Evolutionary conservation across 1,139 yeast genomes (phyloP), one percentile per base, ranked within the genome.

Genomic region (Geotrichum klebahnii): DNA sequence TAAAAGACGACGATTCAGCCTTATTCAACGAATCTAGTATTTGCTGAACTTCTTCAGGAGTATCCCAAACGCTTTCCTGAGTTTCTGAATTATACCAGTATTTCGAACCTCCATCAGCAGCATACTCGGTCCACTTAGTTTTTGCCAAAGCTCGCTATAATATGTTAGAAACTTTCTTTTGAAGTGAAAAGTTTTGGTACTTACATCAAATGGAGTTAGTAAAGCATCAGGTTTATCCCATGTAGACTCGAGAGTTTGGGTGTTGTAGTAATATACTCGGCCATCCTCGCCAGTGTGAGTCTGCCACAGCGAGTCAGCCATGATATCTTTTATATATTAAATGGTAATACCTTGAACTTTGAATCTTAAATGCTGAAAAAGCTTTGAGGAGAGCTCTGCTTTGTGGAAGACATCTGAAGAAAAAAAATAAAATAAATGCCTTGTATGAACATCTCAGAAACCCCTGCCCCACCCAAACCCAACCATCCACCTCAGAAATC

Each of bases 181-280:
- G 10, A 22, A 34, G n/a, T 48, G 35, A 24, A 22, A 20, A 12
- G 5, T 6, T 1, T 19, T 26, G 9, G 6, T 16, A 38, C 52
- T 33, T 38, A 48, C 52, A 16, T 52, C 54, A 17, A 52, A 43
- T 12, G 57, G 61, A 3, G 74, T 67, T 53, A 61, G 65, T 32
- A 76, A 62, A 46, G 70, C 81, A 26, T 71, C 79, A 0, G 97
- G 97, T 56, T 81, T 78, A 6, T 84, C 86, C 96, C 97, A 89
- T 44, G 82, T 79, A 0, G 96, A 82, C 59, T 81, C 81, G 48
- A 80, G 77, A 0, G 94, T 84, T 34, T 63, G 73, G 0, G 77
- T 54, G 58, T 89, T 81, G 65, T 80, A 86, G 66, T 84, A 89
- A 68, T 89, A 90, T 1, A 72, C 71, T 37, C 83, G 74, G 0